Percentiles rank a stretch among this genome's conserved stretches.
phyloP scores from a whole-genome alignment of 1,284 basidiomycete species.

The Ustanciosporium gigantosporum region DNA sequence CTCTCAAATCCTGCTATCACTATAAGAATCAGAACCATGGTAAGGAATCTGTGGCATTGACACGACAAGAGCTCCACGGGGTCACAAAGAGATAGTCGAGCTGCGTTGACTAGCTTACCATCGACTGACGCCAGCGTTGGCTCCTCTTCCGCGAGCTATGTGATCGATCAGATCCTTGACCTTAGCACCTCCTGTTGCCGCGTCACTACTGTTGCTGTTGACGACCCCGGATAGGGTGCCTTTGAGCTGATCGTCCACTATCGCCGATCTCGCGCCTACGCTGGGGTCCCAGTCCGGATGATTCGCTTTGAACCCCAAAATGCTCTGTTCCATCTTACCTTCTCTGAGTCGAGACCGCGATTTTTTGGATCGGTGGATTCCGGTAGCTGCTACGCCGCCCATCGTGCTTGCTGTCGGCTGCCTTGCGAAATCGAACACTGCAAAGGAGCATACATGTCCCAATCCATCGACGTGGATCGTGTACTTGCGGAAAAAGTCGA shows the following conservation, averaged over 20 bases:
- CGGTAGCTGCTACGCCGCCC: constrained; percentile 17
- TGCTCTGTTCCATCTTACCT: constrained; percentile 84
- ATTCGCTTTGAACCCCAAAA: constrained; percentile 87
- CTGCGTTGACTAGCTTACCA: too few species aligned
- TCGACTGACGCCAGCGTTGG: constrained; percentile 6
- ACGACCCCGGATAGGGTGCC: neutral
- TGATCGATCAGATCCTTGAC: constrained; percentile 37
- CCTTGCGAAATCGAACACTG: constrained; percentile 95
- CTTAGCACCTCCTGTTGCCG: constrained; percentile 11
- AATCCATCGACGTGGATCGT: constrained; percentile 93
- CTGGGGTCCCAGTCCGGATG: constrained; percentile 90
- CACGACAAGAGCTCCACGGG: too few species aligned
- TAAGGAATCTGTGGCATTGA: too few species aligned
- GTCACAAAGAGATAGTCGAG: too few species aligned
- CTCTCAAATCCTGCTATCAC: too few species aligned
- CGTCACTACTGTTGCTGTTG: neutral
- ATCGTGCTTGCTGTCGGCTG: constrained; percentile 65
- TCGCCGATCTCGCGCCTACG: too few species aligned
- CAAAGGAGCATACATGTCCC: constrained; percentile 96
- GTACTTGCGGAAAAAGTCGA: constrained; percentile 66
- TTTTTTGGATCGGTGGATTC: constrained; percentile 66
- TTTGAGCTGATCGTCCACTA: neutral
- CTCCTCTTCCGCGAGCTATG: constrained; percentile 32
- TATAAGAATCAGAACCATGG: too few species aligned
- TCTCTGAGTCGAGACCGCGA: constrained; percentile 11